These are phyloP conservation scores for Heracleum sosnowskyi DNA, from an alignment of 129 eudicot species.

Conservation along the genomic window DNA sequence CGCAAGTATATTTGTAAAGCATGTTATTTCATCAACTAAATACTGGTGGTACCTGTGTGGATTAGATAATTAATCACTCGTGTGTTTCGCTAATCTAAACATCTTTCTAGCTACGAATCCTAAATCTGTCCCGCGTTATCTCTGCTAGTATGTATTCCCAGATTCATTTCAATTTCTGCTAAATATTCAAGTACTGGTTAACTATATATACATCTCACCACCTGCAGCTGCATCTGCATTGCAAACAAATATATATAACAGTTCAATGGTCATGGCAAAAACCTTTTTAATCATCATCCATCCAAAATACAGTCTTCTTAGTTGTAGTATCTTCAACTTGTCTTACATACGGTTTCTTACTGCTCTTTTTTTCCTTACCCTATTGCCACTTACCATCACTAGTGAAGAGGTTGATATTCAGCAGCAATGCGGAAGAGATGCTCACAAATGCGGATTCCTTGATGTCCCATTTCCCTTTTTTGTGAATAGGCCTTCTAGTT, in stretches of 20 bases:
- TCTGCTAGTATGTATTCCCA: neutral
- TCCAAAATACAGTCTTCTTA: neutral
- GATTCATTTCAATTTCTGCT: neutral
- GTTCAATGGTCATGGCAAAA: neutral
- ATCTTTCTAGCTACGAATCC: neutral
- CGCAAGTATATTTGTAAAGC: neutral
- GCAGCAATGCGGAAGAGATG: slow-evolving; percentile 9
- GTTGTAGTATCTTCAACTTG: neutral
- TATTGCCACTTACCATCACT: neutral
- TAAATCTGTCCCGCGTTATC: neutral
- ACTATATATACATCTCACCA: neutral
- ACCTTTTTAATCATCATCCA: neutral
- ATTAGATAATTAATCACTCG: neutral
- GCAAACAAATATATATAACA: neutral
- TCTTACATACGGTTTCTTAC: neutral
- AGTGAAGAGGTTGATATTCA: neutral
- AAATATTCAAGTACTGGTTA: neutral
- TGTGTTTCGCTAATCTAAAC: neutral
- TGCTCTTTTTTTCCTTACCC: neutral
- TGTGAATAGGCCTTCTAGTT: slow-evolving; percentile 24
- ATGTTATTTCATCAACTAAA: neutral
- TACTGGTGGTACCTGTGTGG: neutral
- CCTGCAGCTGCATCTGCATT: neutral
- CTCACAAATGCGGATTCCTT: slow-evolving; percentile 43
- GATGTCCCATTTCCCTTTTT: slow-evolving; percentile 61